Base-by-base conservation (phyloP, 345 rosid genomes). In the Microthlaspi erraticum region DNA sequence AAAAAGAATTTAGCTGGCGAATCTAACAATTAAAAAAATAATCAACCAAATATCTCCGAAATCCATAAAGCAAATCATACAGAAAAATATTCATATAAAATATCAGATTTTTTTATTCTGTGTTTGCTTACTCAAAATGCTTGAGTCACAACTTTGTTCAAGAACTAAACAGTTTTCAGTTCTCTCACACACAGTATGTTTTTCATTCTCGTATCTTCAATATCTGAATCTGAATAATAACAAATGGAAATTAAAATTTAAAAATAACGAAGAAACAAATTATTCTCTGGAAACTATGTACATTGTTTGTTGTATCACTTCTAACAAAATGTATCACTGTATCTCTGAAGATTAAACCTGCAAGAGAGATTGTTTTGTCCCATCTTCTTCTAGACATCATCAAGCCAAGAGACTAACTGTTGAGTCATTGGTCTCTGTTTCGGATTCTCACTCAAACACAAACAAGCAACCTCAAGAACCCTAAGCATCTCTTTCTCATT, bases 391-490 rank as follows among this genome's bases (percentile, higher is more conserved):
- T 57, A 71, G 43, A 77, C 51, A 64, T 44, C 74, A 70, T 85
- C 83, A 31, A 91, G 95, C 85, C 87, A 85, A 70, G 88, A 75
- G 66, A 87, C 95, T 10, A 91, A 74, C 78, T 85, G 84, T 76
- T 82, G 81, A 16, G 85, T 85, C 4, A 78, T 82, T 57, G 97
- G 97, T 77, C 97, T 79, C 66, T 58, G 69, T 76, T 83, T 91
- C 17, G 97, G 95, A 63, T 52, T 75, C 23, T 82, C 85, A 10
- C 70, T 70, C 58, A 88, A 82, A 82, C 97, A 91, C 43, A 82
- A 77, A 68, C 94, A 88, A 38, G 91, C 88, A 10, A 91, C 79
- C 58, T 85, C 88, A 11, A 88, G 89, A 72, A 91, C 87, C 71
- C 55, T 29, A 43, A 80, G 48, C 81, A 88, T 74, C 66, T 88